Evolutionary conservation across 1,139 yeast species (phyloP), one percentile per base, ranked within the genome.

Genomic region (Hemisphaericaspora subhashii): DNA sequence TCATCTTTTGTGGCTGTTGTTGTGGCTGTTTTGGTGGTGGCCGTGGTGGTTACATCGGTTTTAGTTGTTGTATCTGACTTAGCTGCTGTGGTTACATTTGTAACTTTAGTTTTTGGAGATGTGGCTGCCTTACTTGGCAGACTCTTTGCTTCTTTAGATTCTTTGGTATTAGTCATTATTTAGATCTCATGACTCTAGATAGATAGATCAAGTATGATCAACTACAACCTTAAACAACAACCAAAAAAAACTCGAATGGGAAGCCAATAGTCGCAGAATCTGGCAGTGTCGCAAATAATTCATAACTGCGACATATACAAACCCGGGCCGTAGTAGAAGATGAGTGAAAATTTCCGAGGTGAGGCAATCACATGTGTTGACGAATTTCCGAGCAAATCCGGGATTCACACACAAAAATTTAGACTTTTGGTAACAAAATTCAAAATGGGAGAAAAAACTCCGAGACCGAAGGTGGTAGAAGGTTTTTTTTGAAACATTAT

Each of bases 401-500:
- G 37, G 37, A n/a, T n/a, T n/a, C n/a, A n/a, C n/a, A n/a, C n/a
- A n/a, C n/a, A n/a, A n/a, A n/a, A n/a, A n/a, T n/a, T n/a, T n/a
- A n/a, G n/a, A n/a, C n/a, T n/a, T n/a, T n/a, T n/a, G n/a, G n/a
- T n/a, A n/a, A n/a, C n/a, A n/a, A n/a, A n/a, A n/a, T n/a, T n/a
- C n/a, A n/a, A n/a, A n/a, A n/a, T 22, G 35, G 26, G 13, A 6
- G n/a, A 27, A 36, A 28, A 33, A 40, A 40, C 36, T 40, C 44
- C 44, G 44, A 41, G 39, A n/a, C 44, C 44, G 44, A 41, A 27
- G 16, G 23, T 21, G 9, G 18, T 27, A 12, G 32, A 29, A 29
- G 32, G 32, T 29, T 29, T n/a, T n/a, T n/a, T n/a, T n/a, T n/a
- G n/a, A n/a, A n/a, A n/a, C n/a, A n/a, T n/a, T n/a, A n/a, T n/a